Base-by-base conservation (phyloP, 305 asterid genomes). In the Solanum hybrid region DNA sequence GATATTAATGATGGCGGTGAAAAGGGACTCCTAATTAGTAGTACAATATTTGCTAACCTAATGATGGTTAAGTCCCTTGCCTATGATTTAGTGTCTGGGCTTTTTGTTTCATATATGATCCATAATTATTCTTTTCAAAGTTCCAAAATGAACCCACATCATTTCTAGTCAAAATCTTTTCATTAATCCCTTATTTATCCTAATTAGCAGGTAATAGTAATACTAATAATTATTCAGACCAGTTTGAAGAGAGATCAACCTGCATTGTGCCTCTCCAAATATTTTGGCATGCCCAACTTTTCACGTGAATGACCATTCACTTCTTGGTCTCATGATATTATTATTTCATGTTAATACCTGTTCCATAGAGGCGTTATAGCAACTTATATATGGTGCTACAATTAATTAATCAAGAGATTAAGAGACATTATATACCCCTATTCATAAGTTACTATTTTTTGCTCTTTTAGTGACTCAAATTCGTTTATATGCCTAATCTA, bases 41-140 rank as follows among this genome's bases (percentile, higher is more conserved):
- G 75, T 67, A 67, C 75, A 69, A 69, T 61, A 61, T 20, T 37
- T 80, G 57, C 57, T 36, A 35, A 78, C 64, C 10, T 16, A 80
- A 78, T 78, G 91, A 90, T 81, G 24, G 22, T 35, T 81, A 73
- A 87, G 88, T 46, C 61, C 88, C 78, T 33, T 73, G 28, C 76
- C 91, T 40, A 37, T 18, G 8, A 24, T n/a, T 20, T 24, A 5
- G 74, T 29, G 81, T 39, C 71, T 67, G 64, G 9, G 33, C 86
- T 80, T 37, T 80, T 36, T 80, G 64, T n/a, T 37, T 46, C 87
- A 46, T 84, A 83, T 83, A 18, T 84, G 42, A 3, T 84, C 75
- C 90, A 90, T 82, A 28, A 73, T 90, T 82, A 51, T 61, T 7
- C 85, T 46, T 75, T 40, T 34, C 57, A 35, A 33, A 33, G 42